These are phyloP conservation scores for Jimgerdemannia flammicorona DNA, from an alignment of 192 early-diverging fungal species.

Conservation along the genomic window DNA sequence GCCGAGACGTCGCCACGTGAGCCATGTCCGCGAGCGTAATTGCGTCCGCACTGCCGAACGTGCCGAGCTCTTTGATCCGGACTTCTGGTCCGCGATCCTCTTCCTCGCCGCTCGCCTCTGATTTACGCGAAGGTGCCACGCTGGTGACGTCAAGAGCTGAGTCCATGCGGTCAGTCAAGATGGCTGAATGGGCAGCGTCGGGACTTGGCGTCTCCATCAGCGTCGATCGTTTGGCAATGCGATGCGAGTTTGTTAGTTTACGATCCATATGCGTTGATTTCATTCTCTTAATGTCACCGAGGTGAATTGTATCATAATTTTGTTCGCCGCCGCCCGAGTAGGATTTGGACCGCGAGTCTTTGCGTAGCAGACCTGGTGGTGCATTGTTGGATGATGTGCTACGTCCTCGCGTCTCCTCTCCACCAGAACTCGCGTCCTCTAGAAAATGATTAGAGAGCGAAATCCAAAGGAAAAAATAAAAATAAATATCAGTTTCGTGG, in stretches of 20 bases:
- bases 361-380: conserved; percentile 24
- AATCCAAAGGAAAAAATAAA: too few species aligned
- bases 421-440: too few species aligned
- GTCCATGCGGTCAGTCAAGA: neutral
- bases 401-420: too few species aligned
- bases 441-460: too few species aligned
- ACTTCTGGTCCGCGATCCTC: neutral
- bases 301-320: conserved; percentile 38
- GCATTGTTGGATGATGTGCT: conserved; percentile 14
- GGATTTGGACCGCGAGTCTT: conserved; percentile 43
- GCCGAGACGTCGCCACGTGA: neutral
- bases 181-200: neutral
- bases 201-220: conserved; percentile 29
- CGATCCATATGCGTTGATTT: conserved; percentile 53
- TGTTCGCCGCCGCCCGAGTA: conserved; percentile 36
- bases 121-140: too few species aligned
- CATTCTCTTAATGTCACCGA: conserved; percentile 52
- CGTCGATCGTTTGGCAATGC: conserved; percentile 45
- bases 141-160: too few species aligned
- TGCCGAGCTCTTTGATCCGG: neutral
- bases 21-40: conserved; percentile 22
- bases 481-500: too few species aligned
- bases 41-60: conserved; percentile 16
- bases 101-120: neutral
- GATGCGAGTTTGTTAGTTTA: conserved; percentile 44